These are phyloP conservation scores for Pseudohalonectria lignicola DNA, from an alignment of 2,329 filamentous ascomycete species.

Conservation along the genomic window DNA sequence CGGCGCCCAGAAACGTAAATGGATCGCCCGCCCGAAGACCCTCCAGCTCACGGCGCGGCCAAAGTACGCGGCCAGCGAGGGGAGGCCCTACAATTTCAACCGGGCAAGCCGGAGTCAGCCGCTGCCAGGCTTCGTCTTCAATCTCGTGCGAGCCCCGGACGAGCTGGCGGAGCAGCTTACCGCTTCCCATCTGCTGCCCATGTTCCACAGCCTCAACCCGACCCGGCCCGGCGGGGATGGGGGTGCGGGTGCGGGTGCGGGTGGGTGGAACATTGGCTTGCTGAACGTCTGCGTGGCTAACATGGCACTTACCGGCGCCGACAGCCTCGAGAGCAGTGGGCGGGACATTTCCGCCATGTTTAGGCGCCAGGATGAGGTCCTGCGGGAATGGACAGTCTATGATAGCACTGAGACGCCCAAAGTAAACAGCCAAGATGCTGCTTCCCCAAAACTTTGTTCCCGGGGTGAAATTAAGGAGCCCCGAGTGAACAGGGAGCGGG, in stretches of 20 bases:
- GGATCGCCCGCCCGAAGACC: slow-evolving; percentile 74
- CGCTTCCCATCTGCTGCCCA: slow-evolving; percentile 5
- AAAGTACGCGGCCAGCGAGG: not conserved
- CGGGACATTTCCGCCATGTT: slow-evolving; percentile 81
- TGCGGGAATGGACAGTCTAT: slow-evolving; percentile 55
- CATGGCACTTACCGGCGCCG: slow-evolving; percentile 52
- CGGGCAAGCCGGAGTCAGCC: slow-evolving; percentile 66
- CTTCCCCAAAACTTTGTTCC: too few species aligned
- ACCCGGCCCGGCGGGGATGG: slow-evolving; percentile 25
- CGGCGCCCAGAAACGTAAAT: slow-evolving; percentile 31
- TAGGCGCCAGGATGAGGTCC: slow-evolving; percentile 55
- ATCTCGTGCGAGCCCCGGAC: slow-evolving; percentile 21
- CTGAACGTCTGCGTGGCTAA: slow-evolving; percentile 84
- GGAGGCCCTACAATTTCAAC: slow-evolving; percentile 53
- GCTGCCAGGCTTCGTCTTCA: slow-evolving; percentile 53
- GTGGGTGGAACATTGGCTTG: slow-evolving; percentile 67
- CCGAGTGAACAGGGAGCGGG: too few species aligned
- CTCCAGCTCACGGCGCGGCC: slow-evolving; percentile 71
- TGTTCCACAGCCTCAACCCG: slow-evolving; percentile 26
- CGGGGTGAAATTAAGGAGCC: too few species aligned
- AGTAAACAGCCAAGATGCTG: too few species aligned
- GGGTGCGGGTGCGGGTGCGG: too few species aligned
- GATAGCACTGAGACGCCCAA: too few species aligned
- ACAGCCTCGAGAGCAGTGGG: slow-evolving; percentile 42
- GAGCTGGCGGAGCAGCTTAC: slow-evolving; percentile 10